Percentiles rank a stretch among this genome's conserved stretches.
These are phyloP conservation scores for Rhizopogon vesiculosus DNA, from an alignment of 768 basidiomycete genomes.

Conservation along the genomic window DNA sequence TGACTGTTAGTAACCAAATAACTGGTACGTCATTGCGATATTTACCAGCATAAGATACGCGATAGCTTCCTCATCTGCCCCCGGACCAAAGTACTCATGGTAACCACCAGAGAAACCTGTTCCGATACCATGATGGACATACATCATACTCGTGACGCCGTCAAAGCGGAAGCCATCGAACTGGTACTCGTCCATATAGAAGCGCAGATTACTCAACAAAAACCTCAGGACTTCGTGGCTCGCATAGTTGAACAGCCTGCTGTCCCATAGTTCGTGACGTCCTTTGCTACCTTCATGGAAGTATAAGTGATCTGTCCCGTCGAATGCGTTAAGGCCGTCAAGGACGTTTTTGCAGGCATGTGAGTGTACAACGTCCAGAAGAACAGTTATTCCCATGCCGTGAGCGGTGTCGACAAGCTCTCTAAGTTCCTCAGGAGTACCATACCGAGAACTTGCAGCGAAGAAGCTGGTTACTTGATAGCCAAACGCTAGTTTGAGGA, in stretches of 20 bases:
- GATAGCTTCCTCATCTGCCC: constrained; percentile 83
- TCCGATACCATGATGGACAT: constrained; percentile 95
- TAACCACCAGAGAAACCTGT: constrained; percentile 97
- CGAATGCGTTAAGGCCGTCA: constrained; percentile 93
- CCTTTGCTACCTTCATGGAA: constrained; percentile 94
- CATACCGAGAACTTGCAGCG: constrained; percentile 93
- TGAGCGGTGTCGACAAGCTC: constrained; percentile 95
- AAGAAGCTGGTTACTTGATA: constrained; percentile 99
- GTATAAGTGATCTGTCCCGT: constrained; percentile 96
- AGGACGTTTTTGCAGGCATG: constrained; percentile 98
- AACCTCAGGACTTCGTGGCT: constrained; percentile 93
- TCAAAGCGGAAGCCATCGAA: constrained; percentile 99
- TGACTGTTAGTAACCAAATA: constrained; percentile 2
- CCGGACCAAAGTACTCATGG: constrained; percentile 93
- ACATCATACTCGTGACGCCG: constrained; percentile 99
- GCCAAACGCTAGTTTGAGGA: constrained; percentile 69
- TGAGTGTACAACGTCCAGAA: constrained; percentile 96
- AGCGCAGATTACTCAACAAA: constrained; percentile 90
- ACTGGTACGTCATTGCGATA: constrained; percentile 4
- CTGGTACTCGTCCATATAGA: constrained; percentile 90
- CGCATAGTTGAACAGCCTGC: constrained; percentile 94
- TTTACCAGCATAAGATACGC: constrained; percentile 96
- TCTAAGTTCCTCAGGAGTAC: constrained; percentile 92
- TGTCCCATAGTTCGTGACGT: constrained; percentile 96
- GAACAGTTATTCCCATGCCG: constrained; percentile 85